Evolutionary conservation across 306 rosid genomes (phyloP), one percentile per base, ranked within the genome.

Genomic region (Gleditsia sinensis): DNA sequence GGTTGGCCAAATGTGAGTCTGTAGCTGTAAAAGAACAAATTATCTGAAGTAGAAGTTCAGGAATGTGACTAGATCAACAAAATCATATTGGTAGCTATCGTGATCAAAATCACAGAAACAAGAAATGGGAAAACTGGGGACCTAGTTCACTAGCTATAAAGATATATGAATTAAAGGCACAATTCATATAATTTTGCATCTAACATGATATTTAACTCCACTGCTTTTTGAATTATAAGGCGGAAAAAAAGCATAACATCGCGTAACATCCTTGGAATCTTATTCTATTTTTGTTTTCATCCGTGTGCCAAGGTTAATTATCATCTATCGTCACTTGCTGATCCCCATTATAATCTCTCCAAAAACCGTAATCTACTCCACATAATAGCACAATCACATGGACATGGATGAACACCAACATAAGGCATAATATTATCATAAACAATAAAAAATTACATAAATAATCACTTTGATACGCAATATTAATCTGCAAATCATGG

Each of bases 1-100:
- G 58, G 36, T 71, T 37, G 24, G 67, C 32, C 50, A 80, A 60
- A 77, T 23, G 67, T 64, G 81, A 79, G 49, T 73, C 45, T 39
- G 28, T 27, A 14, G 55, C 57, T 64, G 58, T 54, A 21, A 76
- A 50, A 17, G 23, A 67, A 69, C 46, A 48, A 57, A 40, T 19
- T 48, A 55, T 67, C 55, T 49, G 50, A 56, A 72, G 48, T 34
- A 37, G 54, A 62, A 63, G 55, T 6, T 55, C 61, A 12, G 65
- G 51, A 58, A 68, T 36, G 77, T 60, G 80, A 68, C 45, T 45
- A 73, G 45, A 67, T 69, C 39, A 8, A 68, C 21, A 68, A 56
- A 75, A 72, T 23, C 53, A 23, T 65, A 67, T 11, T 8, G 27
- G 3, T 46, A n/a, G 24, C 40, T 54, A 28, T 30, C 25, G 50